Conservation (phyloP, 257 asterid species). For the Ilex asprella region DNA sequence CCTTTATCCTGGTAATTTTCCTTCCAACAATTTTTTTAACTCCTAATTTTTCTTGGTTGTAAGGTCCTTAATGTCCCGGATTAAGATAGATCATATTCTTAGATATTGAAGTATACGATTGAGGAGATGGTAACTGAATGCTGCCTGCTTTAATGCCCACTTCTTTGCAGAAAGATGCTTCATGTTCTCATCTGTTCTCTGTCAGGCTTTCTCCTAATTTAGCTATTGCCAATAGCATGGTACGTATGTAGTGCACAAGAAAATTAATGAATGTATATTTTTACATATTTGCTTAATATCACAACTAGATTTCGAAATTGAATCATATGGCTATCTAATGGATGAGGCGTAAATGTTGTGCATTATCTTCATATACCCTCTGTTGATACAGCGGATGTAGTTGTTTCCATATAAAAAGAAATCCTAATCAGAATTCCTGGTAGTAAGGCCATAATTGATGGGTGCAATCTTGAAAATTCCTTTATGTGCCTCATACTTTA, state of each 20-base stretch:
- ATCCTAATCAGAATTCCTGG: too few species aligned
- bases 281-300: too few species aligned
- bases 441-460: too few species aligned
- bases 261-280: too few species aligned
- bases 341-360: too few species aligned
- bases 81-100: slow-evolving; percentile 6
- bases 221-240: slow-evolving; percentile 75
- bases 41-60: background rate
- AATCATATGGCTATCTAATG: too few species aligned
- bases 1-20: slow-evolving; percentile 36
- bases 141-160: slow-evolving; percentile 12
- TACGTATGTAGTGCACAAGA: slow-evolving; percentile 20
- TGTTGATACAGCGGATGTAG: too few species aligned
- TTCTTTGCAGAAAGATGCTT: slow-evolving; percentile 47
- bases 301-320: too few species aligned
- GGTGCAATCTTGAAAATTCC: too few species aligned
- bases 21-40: slow-evolving; percentile 21
- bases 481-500: too few species aligned
- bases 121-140: slow-evolving; percentile 8
- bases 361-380: too few species aligned
- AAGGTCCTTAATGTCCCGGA: background rate
- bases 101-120: slow-evolving; percentile 9
- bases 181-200: slow-evolving; percentile 55
- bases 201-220: slow-evolving; percentile 69
- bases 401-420: too few species aligned